Base-by-base conservation (phyloP, 139 green algal species). In the Edaphochlamys debaryana region DNA sequence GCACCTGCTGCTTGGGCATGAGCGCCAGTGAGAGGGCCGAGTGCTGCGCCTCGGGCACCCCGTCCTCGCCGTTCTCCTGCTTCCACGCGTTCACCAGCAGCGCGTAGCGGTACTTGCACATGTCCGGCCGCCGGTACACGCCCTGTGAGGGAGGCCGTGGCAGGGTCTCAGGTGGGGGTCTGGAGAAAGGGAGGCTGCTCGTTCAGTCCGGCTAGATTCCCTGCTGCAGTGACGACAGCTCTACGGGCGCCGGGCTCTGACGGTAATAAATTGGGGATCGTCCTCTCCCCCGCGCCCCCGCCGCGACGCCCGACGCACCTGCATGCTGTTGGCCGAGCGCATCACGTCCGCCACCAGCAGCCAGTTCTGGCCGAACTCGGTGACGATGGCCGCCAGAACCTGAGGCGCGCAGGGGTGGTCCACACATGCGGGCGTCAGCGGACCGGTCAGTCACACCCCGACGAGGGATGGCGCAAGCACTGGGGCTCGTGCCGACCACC, bases 331-430 rank as follows among this genome's bases (percentile, higher is more conserved):
- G 9, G 79, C 45, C 7, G 52, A 60, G 30, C 87, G 82, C 79
- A 91, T 79, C 27, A 91, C 87, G 60, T 91, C 87, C 19, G 87
- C 87, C 45, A 91, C 87, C 71, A 91, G 83, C 37, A 67, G 52
- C 87, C 87, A 91, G 73, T 91, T 91, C 67, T 87, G 75, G 2
- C 36, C 38, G 66, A 91, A 91, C 87, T 91, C 87, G 0, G 82
- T 88, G 3, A 91, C 87, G 38, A 87, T 82, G 23, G 87, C 87
- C 2, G 79, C 72, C 30, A 91, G 87, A 1, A 90, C 32, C 45
- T 90, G 86, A 17, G 69, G 32, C 13, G 15, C 45, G 56, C 50
- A 58, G 50, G 48, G 11, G 48, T 11, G 48, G 11, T 54, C 48
- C 48, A 54, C 15, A 22, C 54, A 63, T 63, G 54, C 8, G 4